Evolutionary conservation across 352 stramenopile species (phyloP).

Genomic region (Globisporangium iwayamae): DNA sequence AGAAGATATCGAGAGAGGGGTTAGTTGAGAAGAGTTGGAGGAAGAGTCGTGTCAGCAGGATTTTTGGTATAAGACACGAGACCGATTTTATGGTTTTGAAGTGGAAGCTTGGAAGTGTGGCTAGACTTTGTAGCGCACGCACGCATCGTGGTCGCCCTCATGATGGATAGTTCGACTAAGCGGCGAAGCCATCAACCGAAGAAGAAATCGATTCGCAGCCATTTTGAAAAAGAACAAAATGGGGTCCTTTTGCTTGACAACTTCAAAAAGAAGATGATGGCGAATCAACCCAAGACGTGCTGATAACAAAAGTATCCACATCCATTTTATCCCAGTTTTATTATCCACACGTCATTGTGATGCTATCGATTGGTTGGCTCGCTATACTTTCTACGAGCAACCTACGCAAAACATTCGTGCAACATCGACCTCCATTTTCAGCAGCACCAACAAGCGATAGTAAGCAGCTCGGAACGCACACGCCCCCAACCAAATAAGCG

Average conservation of each 20-base stretch:
- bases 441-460: slow-evolving; percentile 1
- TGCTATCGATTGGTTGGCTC: slow-evolving; percentile 20
- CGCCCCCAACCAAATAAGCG: background rate
- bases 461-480: slow-evolving; percentile 11
- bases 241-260: background rate
- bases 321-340: background rate
- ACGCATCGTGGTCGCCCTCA: too few relatives aligned
- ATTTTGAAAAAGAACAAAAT: too few relatives aligned
- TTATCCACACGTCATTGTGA: slow-evolving; percentile 2
- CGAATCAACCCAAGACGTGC: background rate
- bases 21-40: slow-evolving; percentile 1
- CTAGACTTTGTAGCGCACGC: too few relatives aligned
- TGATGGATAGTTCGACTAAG: background rate
- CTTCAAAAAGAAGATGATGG: background rate
- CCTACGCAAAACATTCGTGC: slow-evolving; percentile 15
- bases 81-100: background rate
- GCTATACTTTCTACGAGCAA: slow-evolving; percentile 4
- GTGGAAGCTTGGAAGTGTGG: too few relatives aligned
- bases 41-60: background rate
- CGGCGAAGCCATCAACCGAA: background rate
- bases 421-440: slow-evolving; percentile 1
- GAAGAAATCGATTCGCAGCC: background rate
- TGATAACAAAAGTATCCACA: background rate
- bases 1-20: background rate
- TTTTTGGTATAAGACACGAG: slow-evolving; percentile 6